Base-by-base conservation (phyloP, 2,329 filamentous ascomycete species). In the Karstenula rhodostoma region DNA sequence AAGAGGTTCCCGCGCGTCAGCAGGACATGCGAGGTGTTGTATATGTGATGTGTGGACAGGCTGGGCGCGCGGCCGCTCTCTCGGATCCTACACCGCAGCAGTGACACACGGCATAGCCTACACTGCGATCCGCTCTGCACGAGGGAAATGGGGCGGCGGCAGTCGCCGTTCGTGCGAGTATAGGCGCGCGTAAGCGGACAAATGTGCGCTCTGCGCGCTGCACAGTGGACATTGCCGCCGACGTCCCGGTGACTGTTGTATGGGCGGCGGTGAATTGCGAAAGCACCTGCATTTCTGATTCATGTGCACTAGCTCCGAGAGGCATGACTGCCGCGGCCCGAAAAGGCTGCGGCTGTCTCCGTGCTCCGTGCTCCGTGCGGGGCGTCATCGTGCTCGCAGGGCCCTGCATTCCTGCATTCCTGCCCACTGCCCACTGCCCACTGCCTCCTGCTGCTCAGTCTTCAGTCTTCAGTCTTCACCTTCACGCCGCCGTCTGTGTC, bases 121-220 rank as follows among this genome's bases (percentile, higher is more conserved):
- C 37, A 40, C 37, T 2, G 37, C 17, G 37, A 54, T 44, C 40
- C 7, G 22, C 37, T 29, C 19, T 23, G 51, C 37, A 44, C 35
- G 25, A 35, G 17, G 37, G n/a, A 32, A 32, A 19, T 32, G 6
- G 40, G 32, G 40, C 51, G 51, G 42, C 37, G 23, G 8, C 37
- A 54, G 40, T 13, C 27, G 51, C 51, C 25, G 13, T 6, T 44
- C 40, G 51, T 44, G 25, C 37, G 37, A 46, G 51, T 32, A 3
- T 33, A 54, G 40, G 40, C 51, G 51, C 51, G 51, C 40, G 40
- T 22, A 52, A 33, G 37, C 51, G 17, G 17, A 23, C 37, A n/a
- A n/a, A 27, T 22, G 12, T 23, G 35, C 50, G 7, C 17, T 25
- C 25, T 51, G 48, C 48, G 48, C 32, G 13, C 10, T 25, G 48